These are phyloP conservation scores for Eutrema salsugineum DNA, from an alignment of 441 rosid genomes.

Conservation along the genomic window DNA sequence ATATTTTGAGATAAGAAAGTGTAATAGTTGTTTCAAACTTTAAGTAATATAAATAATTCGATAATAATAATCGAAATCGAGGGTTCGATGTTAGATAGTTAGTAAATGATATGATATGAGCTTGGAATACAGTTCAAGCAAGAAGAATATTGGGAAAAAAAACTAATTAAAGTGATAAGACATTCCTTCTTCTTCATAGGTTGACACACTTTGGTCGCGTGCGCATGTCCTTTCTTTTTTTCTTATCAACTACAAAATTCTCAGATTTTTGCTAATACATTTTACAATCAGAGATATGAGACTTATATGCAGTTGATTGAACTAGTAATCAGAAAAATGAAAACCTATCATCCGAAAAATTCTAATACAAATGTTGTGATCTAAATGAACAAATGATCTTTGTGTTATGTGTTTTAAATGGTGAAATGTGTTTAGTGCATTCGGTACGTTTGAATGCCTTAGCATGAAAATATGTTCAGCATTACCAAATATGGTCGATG, in stretches of 20 bases:
- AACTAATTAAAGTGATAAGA: conserved; percentile 20
- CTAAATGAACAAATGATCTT: neutral
- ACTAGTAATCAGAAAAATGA: neutral
- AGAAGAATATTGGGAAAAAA: conserved; percentile 3
- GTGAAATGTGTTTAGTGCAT: neutral
- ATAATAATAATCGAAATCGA: neutral
- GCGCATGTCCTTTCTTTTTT: neutral
- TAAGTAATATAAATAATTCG: neutral
- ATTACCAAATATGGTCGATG: neutral
- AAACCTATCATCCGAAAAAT: neutral
- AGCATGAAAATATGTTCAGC: neutral
- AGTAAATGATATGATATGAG: conserved; percentile 17
- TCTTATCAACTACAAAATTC: neutral
- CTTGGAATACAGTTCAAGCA: conserved; percentile 35
- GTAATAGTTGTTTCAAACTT: neutral
- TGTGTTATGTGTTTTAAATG: neutral
- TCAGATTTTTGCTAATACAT: neutral
- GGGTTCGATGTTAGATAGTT: neutral
- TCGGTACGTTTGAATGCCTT: too few species aligned
- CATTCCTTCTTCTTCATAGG: conserved; percentile 18
- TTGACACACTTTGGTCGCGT: conserved; percentile 7
- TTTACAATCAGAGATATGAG: neutral
- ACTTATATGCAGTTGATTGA: neutral
- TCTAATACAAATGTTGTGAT: neutral
- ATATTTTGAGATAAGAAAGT: neutral